Evolutionary conservation across 2,329 filamentous ascomycete species (phyloP), one percentile per base, ranked within the genome.

Genomic region (Phyllosticta paracitricarpa): DNA sequence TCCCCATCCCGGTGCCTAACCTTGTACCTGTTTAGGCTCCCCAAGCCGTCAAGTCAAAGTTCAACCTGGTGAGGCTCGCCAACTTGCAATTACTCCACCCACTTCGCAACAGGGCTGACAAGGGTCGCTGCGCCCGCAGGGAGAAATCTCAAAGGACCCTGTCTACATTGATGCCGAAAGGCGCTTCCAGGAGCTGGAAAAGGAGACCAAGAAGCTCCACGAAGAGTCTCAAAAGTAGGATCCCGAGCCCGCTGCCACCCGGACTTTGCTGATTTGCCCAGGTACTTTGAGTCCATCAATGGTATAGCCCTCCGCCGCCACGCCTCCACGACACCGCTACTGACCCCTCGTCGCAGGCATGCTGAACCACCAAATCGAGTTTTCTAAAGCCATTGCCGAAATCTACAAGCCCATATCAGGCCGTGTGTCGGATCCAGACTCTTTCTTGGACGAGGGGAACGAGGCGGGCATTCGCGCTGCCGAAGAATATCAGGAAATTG

Each of bases 361-460:
- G 94, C 84, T 99, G 70, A 84, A 81, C 72, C 92, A 97, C 77
- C 94, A 99, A 79, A 97, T 99, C 76, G 93, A 96, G 73, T 99
- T 99, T 79, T 96, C 93, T 68, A 86, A 96, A 77, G 90, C 92
- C 66, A 93, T 96, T 80, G 88, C 89, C 65, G 94, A 99, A 76
- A 88, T 99, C 70, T 99, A 99, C 82, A 96, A 96, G 74, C 94
- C 94, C 67, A 99, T 99, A 69, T 97, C 93, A 61, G 94, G 94
- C 61, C 89, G 94, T 71, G 84, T 95, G 76, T 97, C 93, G 54
- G 94, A 99, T 75, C 94, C 94, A 9, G 88, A 92, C 69, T 89
- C 89, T 8, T 83, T 90, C 66, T 82, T 88, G 60, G 80, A 87
- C 54, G 88, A 96, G 75, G 91, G 91, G 61, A 97, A 97, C 71